Percentiles rank a stretch among this genome's conserved stretches.
These are phyloP conservation scores for Phoma sp. DNA, from an alignment of 2,329 filamentous ascomycete genomes.

Conservation along the genomic window DNA sequence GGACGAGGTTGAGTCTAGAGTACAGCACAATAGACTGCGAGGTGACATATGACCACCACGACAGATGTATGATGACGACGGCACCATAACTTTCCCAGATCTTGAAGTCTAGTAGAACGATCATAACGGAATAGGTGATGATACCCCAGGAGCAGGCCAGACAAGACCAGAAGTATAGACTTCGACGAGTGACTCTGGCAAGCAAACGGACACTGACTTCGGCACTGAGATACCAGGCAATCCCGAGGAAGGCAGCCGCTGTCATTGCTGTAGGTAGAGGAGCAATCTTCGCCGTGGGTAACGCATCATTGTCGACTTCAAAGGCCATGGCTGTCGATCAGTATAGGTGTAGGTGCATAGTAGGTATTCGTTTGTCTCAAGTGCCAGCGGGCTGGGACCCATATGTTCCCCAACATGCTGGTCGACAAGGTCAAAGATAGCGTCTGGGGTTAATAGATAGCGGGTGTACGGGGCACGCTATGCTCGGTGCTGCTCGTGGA, in stretches of 20 bases:
- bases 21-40: constrained; percentile 66
- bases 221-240: constrained; percentile 44
- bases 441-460: constrained; percentile 1
- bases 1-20: constrained; percentile 64
- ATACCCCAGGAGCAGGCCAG: constrained; percentile 38
- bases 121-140: constrained; percentile 48
- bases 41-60: constrained; percentile 64
- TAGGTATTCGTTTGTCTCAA: neutral
- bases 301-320: constrained; percentile 17
- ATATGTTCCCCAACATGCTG: constrained; percentile 2
- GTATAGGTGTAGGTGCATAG: constrained; percentile 3
- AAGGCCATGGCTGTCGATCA: constrained; percentile 15
- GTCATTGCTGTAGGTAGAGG: constrained; percentile 24
- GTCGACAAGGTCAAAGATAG: constrained; percentile 10
- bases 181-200: constrained; percentile 45
- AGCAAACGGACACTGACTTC: constrained; percentile 53
- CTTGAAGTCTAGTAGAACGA: constrained; percentile 51
- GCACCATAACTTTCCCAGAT: constrained; percentile 48
- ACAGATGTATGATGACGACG: constrained; percentile 56
- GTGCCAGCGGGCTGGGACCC: constrained; percentile 3
- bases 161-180: constrained; percentile 56
- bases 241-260: constrained; percentile 27
- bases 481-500: constrained; percentile 2
- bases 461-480: neutral
- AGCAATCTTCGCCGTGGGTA: constrained; percentile 15